Evolutionary conservation across 176 grass and related monocot genomes (phyloP).

Genomic region (Eleusine indica): DNA sequence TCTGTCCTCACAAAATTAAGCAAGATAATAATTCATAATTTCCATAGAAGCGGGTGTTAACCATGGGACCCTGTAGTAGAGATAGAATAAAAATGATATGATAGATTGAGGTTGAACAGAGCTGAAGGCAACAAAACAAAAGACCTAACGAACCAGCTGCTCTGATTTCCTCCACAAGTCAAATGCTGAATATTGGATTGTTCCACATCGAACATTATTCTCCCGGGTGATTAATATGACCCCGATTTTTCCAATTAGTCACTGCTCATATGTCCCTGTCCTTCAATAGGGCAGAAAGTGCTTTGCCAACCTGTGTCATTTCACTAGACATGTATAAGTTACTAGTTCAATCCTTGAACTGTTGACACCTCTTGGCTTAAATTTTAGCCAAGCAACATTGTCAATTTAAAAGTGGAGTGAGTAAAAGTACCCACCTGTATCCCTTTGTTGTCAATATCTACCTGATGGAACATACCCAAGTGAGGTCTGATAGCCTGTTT

Average conservation of each 20-base stretch:
- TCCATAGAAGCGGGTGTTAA: background rate
- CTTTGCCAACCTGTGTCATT: background rate
- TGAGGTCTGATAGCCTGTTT: slow-evolving; percentile 12
- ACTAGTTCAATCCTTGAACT: background rate
- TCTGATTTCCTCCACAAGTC: background rate
- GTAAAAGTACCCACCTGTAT: background rate
- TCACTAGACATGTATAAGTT: background rate
- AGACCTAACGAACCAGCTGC: background rate
- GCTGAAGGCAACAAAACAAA: background rate
- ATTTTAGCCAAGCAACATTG: background rate
- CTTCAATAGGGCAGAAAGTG: background rate
- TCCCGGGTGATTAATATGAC: background rate
- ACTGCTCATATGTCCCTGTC: background rate
- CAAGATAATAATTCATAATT: background rate
- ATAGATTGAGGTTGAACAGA: slow-evolving; percentile 1
- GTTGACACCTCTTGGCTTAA: background rate
- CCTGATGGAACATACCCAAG: background rate
- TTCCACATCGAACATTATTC: background rate
- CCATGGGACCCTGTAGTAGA: background rate
- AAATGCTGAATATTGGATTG: background rate
- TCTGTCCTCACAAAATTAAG: background rate
- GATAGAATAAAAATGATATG: slow-evolving; percentile 3
- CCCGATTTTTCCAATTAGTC: background rate
- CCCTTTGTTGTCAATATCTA: background rate
- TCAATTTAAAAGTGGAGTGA: background rate